Base-by-base conservation (phyloP, 352 stramenopile genomes). In the Pythium sp. region DNA sequence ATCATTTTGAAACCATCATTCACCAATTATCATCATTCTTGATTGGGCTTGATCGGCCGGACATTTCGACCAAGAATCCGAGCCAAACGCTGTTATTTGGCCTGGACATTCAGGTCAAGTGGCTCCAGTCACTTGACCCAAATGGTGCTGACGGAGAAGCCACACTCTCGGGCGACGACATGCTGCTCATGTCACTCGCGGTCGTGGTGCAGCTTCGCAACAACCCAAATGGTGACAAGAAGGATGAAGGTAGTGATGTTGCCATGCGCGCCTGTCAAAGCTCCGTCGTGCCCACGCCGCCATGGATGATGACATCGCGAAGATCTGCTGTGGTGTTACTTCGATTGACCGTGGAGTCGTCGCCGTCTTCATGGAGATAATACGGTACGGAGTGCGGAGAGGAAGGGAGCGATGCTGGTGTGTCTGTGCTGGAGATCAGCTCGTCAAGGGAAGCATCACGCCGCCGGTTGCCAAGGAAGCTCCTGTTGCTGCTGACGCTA, bases 181-280 rank as follows among this genome's bases (percentile, higher is more conserved):
- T 89, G 64, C 62, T 90, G 70, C 73, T 84, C 58, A 72, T 85
- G 41, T 74, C 67, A 49, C 73, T 87, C 11, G 82, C 72, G 34
- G 70, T 81, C 14, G 41, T 72, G 5, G 65, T 83, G 73, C 74
- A 78, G 71, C 22, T 89, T 86, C 76, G 12, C 18, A 26, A 18
- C 51, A 34, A 32, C 9, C 3, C 22, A n/a, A 18, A 20, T 5
- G 51, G 11, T 22, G 47, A 30, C n/a, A 14, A 30, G 14, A 18
- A 38, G 8, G 9, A 9, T 38, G 36, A 43, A 2, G 9, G 36
- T 11, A n/a, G 15, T 15, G 41, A 5, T 4, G 22, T 18, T 49
- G 5, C 43, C 18, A 41, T 58, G 28, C 54, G 54, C 28, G 15
- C 54, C 26, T 24, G 5, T 60, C 18, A 62, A 22, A 62, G 56